These are phyloP conservation scores for Venturiaceae sp. DNA, from an alignment of 2,329 filamentous ascomycete genomes.

Conservation along the genomic window DNA sequence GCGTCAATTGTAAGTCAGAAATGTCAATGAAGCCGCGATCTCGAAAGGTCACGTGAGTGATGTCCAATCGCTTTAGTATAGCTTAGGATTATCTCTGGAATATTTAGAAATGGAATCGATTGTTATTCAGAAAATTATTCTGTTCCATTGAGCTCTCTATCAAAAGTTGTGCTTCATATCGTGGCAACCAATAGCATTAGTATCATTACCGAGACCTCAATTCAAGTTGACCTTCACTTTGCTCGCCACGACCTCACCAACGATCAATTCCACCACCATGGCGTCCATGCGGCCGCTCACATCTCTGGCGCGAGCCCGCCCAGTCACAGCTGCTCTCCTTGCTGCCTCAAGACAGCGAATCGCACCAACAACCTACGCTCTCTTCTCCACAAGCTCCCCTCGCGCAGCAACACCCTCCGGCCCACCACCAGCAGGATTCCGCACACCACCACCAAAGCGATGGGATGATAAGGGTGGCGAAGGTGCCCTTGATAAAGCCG, in stretches of 20 bases:
- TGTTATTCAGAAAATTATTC: not conserved
- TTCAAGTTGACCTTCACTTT: constrained; percentile 19
- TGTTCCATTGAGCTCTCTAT: not conserved
- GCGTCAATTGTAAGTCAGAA: not conserved
- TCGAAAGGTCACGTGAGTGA: no score
- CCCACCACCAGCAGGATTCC: constrained; percentile 67
- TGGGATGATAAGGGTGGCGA: constrained; percentile 72
- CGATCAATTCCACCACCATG: constrained; percentile 23
- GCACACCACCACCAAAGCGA: constrained; percentile 59
- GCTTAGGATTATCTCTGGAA: not conserved
- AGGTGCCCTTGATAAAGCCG: constrained; percentile 68
- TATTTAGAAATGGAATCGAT: not conserved
- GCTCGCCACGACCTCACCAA: constrained; percentile 12
- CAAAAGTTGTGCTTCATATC: not conserved
- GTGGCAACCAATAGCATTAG: not conserved
- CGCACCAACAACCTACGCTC: constrained; percentile 12
- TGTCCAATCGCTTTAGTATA: no score
- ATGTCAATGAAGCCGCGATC: no score
- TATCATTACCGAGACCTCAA: constrained; percentile 10
- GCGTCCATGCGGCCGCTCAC: constrained; percentile 37
- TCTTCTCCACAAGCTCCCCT: constrained; percentile 55
- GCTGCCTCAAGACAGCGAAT: not conserved
- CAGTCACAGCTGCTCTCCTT: not conserved
- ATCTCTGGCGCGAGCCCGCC: constrained; percentile 32
- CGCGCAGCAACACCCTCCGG: constrained; percentile 59